Evolutionary conservation across 257 asterid genomes (phyloP).

Genomic region (Orobanche coerulescens): DNA sequence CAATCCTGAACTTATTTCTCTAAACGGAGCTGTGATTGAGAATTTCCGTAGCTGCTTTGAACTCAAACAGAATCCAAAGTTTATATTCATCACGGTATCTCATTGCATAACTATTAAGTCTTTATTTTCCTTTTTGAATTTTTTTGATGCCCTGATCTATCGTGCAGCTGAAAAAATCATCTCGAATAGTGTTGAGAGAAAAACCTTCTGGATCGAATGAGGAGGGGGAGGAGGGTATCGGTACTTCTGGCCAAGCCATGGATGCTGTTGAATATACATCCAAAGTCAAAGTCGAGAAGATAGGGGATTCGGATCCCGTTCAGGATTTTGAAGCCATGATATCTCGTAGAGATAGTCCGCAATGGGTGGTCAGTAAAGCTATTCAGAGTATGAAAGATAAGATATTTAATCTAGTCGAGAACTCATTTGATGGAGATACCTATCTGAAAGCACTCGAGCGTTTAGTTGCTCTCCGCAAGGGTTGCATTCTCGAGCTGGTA

Average conservation of each 20-base stretch:
- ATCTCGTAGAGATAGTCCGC: conserved; percentile 78
- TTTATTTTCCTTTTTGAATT: neutral
- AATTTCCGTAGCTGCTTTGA: conserved; percentile 59
- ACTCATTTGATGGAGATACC: conserved; percentile 52
- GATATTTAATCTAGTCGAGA: conserved; percentile 56
- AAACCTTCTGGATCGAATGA: conserved; percentile 69
- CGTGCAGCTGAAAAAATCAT: conserved; percentile 77
- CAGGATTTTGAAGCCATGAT: conserved; percentile 84
- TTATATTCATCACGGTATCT: conserved; percentile 8
- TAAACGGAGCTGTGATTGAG: conserved; percentile 48
- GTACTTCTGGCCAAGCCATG: conserved; percentile 42
- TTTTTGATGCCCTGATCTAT: conserved; percentile 18
- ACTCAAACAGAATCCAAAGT: conserved; percentile 91
- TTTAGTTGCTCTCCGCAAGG: conserved; percentile 69
- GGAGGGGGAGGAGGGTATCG: conserved; percentile 40
- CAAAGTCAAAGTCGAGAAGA: conserved; percentile 44
- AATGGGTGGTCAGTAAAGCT: conserved; percentile 73
- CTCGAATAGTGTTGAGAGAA: conserved; percentile 52
- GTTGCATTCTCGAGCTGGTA: conserved; percentile 89
- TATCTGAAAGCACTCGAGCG: conserved; percentile 57
- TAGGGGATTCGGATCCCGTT: conserved; percentile 66
- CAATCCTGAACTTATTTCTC: conserved; percentile 53
- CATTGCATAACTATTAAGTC: conserved; percentile 4
- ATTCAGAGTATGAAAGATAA: conserved; percentile 62
- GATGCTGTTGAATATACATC: conserved; percentile 47